These are phyloP conservation scores for Aureobasidium melanogenum DNA, from an alignment of 2,329 filamentous ascomycete genomes.

Conservation along the genomic window DNA sequence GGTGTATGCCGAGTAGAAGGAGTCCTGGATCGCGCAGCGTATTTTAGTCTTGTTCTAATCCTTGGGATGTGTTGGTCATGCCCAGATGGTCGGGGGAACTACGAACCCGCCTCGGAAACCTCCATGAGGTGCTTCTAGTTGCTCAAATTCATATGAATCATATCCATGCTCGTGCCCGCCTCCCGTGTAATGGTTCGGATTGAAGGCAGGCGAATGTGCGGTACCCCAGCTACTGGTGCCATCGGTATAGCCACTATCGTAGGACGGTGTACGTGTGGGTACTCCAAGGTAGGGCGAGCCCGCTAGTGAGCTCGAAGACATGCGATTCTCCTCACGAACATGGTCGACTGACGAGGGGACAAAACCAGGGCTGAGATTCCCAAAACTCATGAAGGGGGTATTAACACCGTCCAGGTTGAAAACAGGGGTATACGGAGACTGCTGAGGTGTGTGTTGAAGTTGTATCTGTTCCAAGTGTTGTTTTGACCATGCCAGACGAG, in stretches of 20 bases:
- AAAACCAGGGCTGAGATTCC: conserved; percentile 42
- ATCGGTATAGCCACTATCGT: conserved; percentile 20
- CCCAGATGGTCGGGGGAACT: conserved; percentile 25
- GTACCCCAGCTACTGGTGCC: conserved; percentile 25
- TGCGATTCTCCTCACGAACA: conserved; percentile 15
- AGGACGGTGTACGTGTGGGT: conserved; percentile 21
- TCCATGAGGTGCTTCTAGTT: conserved; percentile 8
- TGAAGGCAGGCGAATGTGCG: conserved; percentile 26
- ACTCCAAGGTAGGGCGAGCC: conserved; percentile 36
- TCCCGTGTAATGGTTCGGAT: conserved; percentile 25
- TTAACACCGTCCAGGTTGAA: conserved; percentile 32
- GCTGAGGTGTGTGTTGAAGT: conserved; percentile 25
- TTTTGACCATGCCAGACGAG: conserved; percentile 29
- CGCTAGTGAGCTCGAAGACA: conserved; percentile 22
- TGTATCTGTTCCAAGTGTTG: conserved; percentile 27
- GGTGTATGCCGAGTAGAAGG: neutral
- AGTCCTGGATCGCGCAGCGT: conserved; percentile 12
- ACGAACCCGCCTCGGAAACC: conserved; percentile 27
- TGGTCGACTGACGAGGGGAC: conserved; percentile 32
- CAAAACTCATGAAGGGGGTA: conserved; percentile 28
- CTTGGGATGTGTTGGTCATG: conserved; percentile 16
- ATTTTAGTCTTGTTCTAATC: conserved; percentile 11
- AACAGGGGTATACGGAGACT: conserved; percentile 26
- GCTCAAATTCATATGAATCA: conserved; percentile 9
- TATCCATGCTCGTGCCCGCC: conserved; percentile 25